These are phyloP conservation scores for Chalciporus chontae DNA, from an alignment of 768 basidiomycete species.

Conservation along the genomic window DNA sequence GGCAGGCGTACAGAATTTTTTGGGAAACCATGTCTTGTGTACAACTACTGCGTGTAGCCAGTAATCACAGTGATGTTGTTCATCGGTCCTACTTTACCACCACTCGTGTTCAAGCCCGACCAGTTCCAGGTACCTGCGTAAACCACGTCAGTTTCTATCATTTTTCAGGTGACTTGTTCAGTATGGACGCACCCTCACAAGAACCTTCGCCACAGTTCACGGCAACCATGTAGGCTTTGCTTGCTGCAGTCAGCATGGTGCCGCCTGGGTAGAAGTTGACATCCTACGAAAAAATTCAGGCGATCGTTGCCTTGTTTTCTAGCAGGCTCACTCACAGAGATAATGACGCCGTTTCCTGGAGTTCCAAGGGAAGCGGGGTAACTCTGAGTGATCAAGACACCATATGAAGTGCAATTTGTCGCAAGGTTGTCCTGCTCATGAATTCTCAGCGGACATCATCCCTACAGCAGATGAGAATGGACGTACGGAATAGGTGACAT, in stretches of 20 bases:
- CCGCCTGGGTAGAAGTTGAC: conserved; percentile 44
- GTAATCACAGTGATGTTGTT: conserved; percentile 30
- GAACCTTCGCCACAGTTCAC: conserved; percentile 54
- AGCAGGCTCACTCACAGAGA: conserved; percentile 44
- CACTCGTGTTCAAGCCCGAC: conserved; percentile 41
- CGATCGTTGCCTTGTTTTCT: background rate
- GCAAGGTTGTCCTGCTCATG: conserved; percentile 48
- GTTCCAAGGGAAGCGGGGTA: conserved; percentile 51
- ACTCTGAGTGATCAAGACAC: conserved; percentile 61
- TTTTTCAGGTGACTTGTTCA: too few species aligned
- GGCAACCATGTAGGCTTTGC: conserved; percentile 43
- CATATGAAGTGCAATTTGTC: conserved; percentile 45
- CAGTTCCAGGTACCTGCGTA: conserved; percentile 48
- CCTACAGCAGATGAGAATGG: background rate
- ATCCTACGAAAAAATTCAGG: conserved; percentile 30
- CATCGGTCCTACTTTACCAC: conserved; percentile 39
- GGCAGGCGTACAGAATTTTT: too few species aligned
- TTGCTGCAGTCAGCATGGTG: conserved; percentile 42
- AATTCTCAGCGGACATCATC: background rate
- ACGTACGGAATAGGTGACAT: conserved; percentile 47
- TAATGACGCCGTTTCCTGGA: conserved; percentile 53
- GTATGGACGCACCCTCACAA: conserved; percentile 30
- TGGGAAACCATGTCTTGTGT: background rate
- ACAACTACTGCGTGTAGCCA: conserved; percentile 29
- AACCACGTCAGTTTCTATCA: too few species aligned